phyloP scores from a whole-genome alignment of 2,329 filamentous ascomycete species.

The Purpureocillium takamizusanense region DNA sequence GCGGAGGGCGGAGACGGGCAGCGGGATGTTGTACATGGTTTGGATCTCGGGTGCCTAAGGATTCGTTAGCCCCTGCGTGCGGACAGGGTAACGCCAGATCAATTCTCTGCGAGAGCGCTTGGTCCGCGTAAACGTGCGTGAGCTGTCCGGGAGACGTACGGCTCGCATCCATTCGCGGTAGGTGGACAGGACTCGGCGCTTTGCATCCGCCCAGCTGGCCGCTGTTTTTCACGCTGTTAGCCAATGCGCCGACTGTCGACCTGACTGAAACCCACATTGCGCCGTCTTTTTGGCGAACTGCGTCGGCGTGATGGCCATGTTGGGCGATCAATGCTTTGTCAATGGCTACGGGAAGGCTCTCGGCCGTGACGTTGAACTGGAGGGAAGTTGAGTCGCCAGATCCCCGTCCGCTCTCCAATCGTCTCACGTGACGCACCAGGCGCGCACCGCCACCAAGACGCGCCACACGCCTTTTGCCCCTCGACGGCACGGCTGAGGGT shows the following conservation, averaged over 20 bases:
- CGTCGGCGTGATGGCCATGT: slow-evolving; percentile 85
- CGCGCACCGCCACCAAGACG: slow-evolving; percentile 5
- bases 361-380: slow-evolving; percentile 21
- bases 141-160: slow-evolving; percentile 51
- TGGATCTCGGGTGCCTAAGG: slow-evolving; percentile 88
- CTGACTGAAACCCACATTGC: slow-evolving; percentile 51
- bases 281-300: slow-evolving; percentile 77
- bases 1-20: slow-evolving; percentile 78
- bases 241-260: slow-evolving; percentile 4
- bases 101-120: not conserved
- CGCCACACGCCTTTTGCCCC: slow-evolving; percentile 11
- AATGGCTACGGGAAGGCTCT: slow-evolving; percentile 12
- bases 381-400: slow-evolving; percentile 11
- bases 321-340: slow-evolving; percentile 33
- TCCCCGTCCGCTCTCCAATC: too few relatives aligned
- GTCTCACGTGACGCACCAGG: slow-evolving; percentile 24
- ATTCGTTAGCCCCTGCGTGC: slow-evolving; percentile 5
- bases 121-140: not conserved
- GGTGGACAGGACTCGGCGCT: slow-evolving; percentile 73
- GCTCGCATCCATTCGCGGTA: slow-evolving; percentile 96
- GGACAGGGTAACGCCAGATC: too few relatives aligned
- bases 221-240: slow-evolving; percentile 48
- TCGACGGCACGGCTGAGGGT: slow-evolving; percentile 6
- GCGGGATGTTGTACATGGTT: slow-evolving; percentile 88
- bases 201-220: slow-evolving; percentile 81